Evolutionary conservation across 2,329 filamentous ascomycete species (phyloP).

Genomic region (Calonectria pseudoturangicola): DNA sequence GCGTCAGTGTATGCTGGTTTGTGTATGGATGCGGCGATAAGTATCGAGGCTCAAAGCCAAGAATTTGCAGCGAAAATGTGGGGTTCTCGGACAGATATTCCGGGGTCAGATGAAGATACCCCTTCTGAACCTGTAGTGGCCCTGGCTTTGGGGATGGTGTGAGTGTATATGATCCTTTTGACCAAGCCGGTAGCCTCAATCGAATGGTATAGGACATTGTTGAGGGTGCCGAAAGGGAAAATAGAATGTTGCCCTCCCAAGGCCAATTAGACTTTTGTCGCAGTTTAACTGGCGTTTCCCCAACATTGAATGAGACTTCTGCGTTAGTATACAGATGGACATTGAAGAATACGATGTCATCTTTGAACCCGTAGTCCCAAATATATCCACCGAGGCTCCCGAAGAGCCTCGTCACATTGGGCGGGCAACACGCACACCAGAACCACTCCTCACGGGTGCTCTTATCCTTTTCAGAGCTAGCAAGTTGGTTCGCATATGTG

Average conservation of each 20-base stretch:
- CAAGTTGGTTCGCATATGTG: slow-evolving; percentile 78
- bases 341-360: slow-evolving; percentile 63
- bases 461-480: slow-evolving; percentile 69
- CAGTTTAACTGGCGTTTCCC: slow-evolving; percentile 61
- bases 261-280: slow-evolving; percentile 71
- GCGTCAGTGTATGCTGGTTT: slow-evolving; percentile 70
- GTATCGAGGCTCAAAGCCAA: slow-evolving; percentile 68
- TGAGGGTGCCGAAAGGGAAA: slow-evolving; percentile 61
- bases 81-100: slow-evolving; percentile 62
- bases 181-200: slow-evolving; percentile 74
- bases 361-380: slow-evolving; percentile 65
- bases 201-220: slow-evolving; percentile 61
- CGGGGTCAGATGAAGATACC: slow-evolving; percentile 69
- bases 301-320: slow-evolving; percentile 62
- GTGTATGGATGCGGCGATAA: slow-evolving; percentile 74
- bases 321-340: slow-evolving; percentile 75
- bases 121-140: slow-evolving; percentile 59
- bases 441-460: slow-evolving; percentile 75
- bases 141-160: slow-evolving; percentile 56
- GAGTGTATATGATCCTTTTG: slow-evolving; percentile 58
- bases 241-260: slow-evolving; percentile 71
- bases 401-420: slow-evolving; percentile 74
- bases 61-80: slow-evolving; percentile 59
- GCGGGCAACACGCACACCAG: slow-evolving; percentile 76
- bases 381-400: slow-evolving; percentile 75